These are phyloP conservation scores for Tremella mesenterica DNA, from an alignment of 768 basidiomycete genomes.

Conservation along the genomic window DNA sequence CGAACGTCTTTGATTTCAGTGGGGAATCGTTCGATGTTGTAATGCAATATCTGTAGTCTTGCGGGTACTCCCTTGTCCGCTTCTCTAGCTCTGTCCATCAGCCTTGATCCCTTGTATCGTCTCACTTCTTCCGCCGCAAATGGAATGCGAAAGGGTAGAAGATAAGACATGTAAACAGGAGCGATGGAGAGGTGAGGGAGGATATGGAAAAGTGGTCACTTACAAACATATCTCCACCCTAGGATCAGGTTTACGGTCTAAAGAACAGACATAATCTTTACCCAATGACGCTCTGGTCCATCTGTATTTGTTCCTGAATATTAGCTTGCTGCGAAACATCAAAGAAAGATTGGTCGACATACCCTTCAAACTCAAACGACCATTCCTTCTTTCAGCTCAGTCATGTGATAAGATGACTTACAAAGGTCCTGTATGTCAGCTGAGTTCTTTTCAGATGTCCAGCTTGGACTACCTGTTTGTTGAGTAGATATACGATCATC, in stretches of 20 bases:
- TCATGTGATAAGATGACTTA: no score
- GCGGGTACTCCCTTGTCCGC: slow-evolving; percentile 32
- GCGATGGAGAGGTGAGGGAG: neutral
- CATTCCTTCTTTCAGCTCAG: slow-evolving; percentile 33
- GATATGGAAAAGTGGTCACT: slow-evolving; percentile 4
- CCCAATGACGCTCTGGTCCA: slow-evolving; percentile 32
- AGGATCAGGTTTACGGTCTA: slow-evolving; percentile 42
- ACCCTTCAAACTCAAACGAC: slow-evolving; percentile 40
- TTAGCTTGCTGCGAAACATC: neutral
- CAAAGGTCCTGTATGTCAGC: no score
- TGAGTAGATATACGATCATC: no score
- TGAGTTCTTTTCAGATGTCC: no score
- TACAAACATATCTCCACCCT: slow-evolving; percentile 41
- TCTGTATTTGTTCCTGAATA: slow-evolving; percentile 30
- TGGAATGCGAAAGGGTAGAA: neutral
- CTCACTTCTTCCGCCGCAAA: neutral
- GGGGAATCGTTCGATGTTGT: slow-evolving; percentile 41
- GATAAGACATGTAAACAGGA: neutral
- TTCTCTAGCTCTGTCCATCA: slow-evolving; percentile 23
- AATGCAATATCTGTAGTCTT: slow-evolving; percentile 39
- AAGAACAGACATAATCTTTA: slow-evolving; percentile 38
- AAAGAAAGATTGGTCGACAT: neutral
- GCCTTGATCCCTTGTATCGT: neutral
- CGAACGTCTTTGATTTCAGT: slow-evolving; percentile 39
- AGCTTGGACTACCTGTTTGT: no score